A percentile compares a stretch with the other conserved stretches of the same genome.
These are phyloP conservation scores for Solanum dulcamara DNA, from an alignment of 257 asterid species.

Conservation along the genomic window DNA sequence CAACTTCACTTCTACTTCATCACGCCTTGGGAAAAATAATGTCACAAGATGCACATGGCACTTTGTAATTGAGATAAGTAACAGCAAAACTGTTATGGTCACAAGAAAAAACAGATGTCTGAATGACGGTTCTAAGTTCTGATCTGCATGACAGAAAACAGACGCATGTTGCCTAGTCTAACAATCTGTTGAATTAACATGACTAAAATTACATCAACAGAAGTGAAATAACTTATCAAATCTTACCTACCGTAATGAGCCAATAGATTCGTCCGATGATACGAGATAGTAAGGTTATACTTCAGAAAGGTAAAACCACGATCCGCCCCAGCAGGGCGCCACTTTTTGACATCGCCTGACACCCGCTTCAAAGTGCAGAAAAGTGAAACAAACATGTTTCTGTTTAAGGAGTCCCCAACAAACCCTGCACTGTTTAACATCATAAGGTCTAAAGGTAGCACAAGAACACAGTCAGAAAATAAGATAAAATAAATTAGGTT, in stretches of 20 bases:
- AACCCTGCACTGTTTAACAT: constrained; percentile 71
- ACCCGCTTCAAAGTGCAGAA: constrained; percentile 61
- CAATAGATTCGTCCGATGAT: constrained; percentile 90
- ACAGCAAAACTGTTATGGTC: neutral
- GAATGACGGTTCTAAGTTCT: neutral
- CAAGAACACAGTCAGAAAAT: neutral
- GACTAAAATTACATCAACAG: neutral
- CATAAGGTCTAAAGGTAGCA: constrained; percentile 29
- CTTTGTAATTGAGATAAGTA: neutral
- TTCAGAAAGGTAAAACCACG: constrained; percentile 83
- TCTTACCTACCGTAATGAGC: constrained; percentile 98
- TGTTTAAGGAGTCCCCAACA: constrained; percentile 92
- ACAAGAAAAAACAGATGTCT: neutral
- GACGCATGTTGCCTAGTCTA: neutral
- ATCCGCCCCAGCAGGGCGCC: constrained; percentile 97
- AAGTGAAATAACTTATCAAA: neutral
- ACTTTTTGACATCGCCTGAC: constrained; percentile 65
- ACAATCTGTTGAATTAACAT: neutral
- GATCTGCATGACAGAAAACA: neutral
- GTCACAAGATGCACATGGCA: neutral
- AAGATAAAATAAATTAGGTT: neutral
- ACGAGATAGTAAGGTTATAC: constrained; percentile 83
- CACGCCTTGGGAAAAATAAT: neutral
- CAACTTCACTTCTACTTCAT: neutral
- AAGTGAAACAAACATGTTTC: constrained; percentile 93